phyloP scores from a whole-genome alignment of 371 early-diverging fungal species.

The Mortierella sp. region DNA sequence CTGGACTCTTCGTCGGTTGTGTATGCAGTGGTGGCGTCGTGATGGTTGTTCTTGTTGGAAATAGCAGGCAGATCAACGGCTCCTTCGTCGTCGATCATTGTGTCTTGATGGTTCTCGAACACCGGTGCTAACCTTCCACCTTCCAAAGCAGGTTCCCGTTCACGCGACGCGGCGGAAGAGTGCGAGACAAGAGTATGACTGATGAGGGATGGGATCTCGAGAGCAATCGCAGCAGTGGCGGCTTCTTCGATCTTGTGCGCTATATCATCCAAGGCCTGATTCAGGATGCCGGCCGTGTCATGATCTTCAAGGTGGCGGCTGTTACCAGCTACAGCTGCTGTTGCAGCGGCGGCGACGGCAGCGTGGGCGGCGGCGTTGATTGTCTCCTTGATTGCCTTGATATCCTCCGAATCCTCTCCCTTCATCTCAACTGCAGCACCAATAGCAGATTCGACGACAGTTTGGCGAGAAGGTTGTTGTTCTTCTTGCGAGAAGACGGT shows the following conservation, averaged over 20 bases:
- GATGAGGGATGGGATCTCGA: background rate
- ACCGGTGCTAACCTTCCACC: background rate
- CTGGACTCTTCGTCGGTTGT: background rate
- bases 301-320: background rate
- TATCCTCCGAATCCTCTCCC: background rate
- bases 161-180: background rate
- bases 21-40: background rate
- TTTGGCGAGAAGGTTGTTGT: background rate
- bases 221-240: conserved; percentile 6
- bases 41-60: background rate
- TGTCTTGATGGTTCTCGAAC: background rate
- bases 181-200: background rate
- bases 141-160: background rate
- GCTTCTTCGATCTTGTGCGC: background rate
- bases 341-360: background rate
- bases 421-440: background rate
- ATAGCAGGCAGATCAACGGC: background rate
- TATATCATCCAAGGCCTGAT: background rate
- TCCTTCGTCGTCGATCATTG: background rate
- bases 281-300: background rate
- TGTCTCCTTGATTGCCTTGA: background rate
- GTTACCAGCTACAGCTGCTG: too few species aligned
- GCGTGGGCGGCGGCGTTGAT: background rate
- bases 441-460: background rate
- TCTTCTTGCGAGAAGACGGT: background rate